These are phyloP conservation scores for Collybia sp. DNA, from an alignment of 768 basidiomycete genomes.

Conservation along the genomic window DNA sequence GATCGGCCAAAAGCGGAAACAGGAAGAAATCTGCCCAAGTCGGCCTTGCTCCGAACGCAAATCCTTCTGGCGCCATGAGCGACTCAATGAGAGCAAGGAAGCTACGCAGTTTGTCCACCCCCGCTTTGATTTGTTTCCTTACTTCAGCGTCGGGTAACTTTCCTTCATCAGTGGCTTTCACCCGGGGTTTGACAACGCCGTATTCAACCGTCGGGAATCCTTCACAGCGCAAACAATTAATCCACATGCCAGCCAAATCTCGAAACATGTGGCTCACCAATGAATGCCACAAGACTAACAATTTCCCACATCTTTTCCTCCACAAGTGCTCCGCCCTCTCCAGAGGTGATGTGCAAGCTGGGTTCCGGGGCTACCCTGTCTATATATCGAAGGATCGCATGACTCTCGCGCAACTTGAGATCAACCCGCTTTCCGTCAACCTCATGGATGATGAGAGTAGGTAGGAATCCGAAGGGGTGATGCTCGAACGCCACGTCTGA, in stretches of 20 bases:
- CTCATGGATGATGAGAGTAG: slow-evolving; percentile 23
- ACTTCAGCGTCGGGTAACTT: slow-evolving; percentile 14
- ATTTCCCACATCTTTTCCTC: slow-evolving; percentile 31
- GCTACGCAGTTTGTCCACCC: slow-evolving; percentile 12
- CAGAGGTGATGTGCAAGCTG: slow-evolving; percentile 15
- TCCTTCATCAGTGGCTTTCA: slow-evolving; percentile 21
- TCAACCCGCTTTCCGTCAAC: slow-evolving; percentile 14
- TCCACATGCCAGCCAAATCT: background rate
- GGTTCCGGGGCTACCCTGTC: slow-evolving; percentile 24
- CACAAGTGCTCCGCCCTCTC: slow-evolving; percentile 10
- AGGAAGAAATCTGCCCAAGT: slow-evolving; percentile 31
- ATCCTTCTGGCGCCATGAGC: slow-evolving; percentile 19
- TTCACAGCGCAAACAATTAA: background rate
- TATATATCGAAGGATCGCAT: slow-evolving; percentile 26
- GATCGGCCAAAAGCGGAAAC: slow-evolving; percentile 23
- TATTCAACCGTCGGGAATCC: slow-evolving; percentile 25
- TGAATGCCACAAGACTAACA: slow-evolving; percentile 23
- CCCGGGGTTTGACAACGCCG: slow-evolving; percentile 25
- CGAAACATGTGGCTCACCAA: slow-evolving; percentile 14
- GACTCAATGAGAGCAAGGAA: slow-evolving; percentile 20
- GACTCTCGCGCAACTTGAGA: slow-evolving; percentile 23
- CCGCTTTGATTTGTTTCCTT: slow-evolving; percentile 13
- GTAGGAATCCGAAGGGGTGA: slow-evolving; percentile 27
- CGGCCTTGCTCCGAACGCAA: slow-evolving; percentile 18
- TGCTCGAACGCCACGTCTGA: slow-evolving; percentile 13